Percentiles rank a stretch among this genome's conserved stretches.
Evolutionary conservation across 129 eudicot genomes (phyloP).

Genomic region (Lactuca sativa): DNA sequence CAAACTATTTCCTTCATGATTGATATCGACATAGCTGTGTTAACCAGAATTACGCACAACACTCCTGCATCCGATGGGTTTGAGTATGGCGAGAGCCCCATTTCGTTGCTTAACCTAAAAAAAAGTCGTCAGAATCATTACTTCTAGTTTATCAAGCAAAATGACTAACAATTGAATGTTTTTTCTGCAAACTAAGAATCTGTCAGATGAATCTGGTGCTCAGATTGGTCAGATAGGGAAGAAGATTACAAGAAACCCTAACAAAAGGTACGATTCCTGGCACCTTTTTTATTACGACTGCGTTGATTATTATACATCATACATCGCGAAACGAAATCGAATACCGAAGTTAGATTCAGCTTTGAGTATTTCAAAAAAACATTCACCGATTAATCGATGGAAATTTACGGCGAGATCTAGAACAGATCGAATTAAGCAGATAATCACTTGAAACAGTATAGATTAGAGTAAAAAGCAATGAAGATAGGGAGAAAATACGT

Average conservation of each 20-base stretch:
- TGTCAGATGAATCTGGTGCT: conserved; percentile 1
- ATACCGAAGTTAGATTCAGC: conserved; percentile 11
- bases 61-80: conserved; percentile 69
- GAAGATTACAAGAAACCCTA: not conserved
- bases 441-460: not conserved
- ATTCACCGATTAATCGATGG: not conserved
- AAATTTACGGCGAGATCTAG: conserved; percentile 15
- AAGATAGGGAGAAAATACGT: conserved; percentile 3
- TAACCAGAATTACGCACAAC: conserved; percentile 60
- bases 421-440: not conserved
- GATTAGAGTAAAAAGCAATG: not conserved
- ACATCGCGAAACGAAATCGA: conserved; percentile 3
- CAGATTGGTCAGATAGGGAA: conserved; percentile 1
- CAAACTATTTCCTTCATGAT: conserved; percentile 49
- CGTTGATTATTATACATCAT: conserved; percentile 3
- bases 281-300: not conserved
- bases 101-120: conserved; percentile 38
- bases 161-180: not conserved
- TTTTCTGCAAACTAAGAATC: not conserved
- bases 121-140: not conserved
- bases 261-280: not conserved
- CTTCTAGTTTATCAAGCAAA: no score
- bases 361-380: not conserved
- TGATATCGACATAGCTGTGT: conserved; percentile 64
- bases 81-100: conserved; percentile 72